Base-by-base conservation (phyloP, 331 rosid genomes). In the Erythrophleum ivorense region DNA sequence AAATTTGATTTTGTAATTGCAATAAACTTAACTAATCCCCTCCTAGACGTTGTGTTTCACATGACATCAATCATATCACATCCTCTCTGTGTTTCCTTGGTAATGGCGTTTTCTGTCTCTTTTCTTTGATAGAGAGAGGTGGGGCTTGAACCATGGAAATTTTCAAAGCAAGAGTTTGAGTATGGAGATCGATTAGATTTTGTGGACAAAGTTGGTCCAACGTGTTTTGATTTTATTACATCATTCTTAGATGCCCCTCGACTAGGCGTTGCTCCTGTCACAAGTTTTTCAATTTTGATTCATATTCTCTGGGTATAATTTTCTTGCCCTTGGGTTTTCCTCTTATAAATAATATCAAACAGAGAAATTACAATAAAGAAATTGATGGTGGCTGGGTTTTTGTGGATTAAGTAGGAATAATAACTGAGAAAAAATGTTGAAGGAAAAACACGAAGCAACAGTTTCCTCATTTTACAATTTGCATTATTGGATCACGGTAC, bases 161-260 rank as follows among this genome's bases (percentile, higher is more conserved):
- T 87, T 76, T 36, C 73, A 71, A 86, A 79, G 66, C 64, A 65
- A 43, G 76, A 53, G 71, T 63, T 54, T 18, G 83, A 71, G 66
- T 13, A 2, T 79, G 15, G 67, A 77, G 75, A 81, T 63, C 5
- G 46, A 71, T 80, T 49, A 62, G 66, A 81, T 78, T 73, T 81
- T 36, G 68, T 70, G 64, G 60, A 78, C 72, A 81, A 87, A 80
- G 92, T 52, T 82, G 80, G 93, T 86, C 90, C 87, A 82, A 38
- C 87, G 81, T 63, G 87, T 29, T 77, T 67, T 82, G 85, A 88
- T 41, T 82, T 81, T 80, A 89, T 57, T 71, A 82, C 50, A 73
- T 78, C 83, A 74, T 79, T 86, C 82, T 34, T 58, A 91, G 95
- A 92, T 92, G 93, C 95, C 76, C 92, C 94, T 92, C 94, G 97